Evolutionary conservation across 805 yeast genomes (phyloP).

Genomic region (Brettanomyces sp.): DNA sequence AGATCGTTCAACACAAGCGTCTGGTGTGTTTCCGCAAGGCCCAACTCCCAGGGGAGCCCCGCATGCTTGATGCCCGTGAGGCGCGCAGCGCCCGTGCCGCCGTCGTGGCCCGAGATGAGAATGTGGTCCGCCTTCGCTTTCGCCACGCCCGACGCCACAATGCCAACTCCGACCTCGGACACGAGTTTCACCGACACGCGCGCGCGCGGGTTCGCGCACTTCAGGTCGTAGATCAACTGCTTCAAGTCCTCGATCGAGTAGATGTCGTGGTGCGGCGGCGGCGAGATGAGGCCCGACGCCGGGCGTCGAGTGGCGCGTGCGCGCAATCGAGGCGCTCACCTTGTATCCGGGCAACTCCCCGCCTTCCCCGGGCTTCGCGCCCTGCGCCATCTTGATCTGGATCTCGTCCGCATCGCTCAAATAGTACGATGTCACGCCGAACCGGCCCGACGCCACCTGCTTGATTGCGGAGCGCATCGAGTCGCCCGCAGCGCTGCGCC

Average conservation of each 20-base stretch:
- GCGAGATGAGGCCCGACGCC: slow-evolving; percentile 92
- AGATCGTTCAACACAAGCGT: slow-evolving; percentile 91
- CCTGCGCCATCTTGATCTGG: slow-evolving; percentile 98
- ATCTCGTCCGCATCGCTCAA: slow-evolving; percentile 94
- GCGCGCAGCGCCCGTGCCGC: slow-evolving; percentile 99
- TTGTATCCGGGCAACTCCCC: slow-evolving; percentile 96
- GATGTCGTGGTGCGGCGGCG: slow-evolving; percentile 98
- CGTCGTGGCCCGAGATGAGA: slow-evolving; percentile 94
- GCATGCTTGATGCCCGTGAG: slow-evolving; percentile 97
- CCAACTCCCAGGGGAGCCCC: slow-evolving; percentile 98
- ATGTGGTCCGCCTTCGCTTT: slow-evolving; percentile 98
- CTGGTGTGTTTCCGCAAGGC: slow-evolving; percentile 96
- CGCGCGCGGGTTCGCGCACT: slow-evolving; percentile 95
- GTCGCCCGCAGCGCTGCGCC: slow-evolving; percentile 77
- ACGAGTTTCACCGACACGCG: slow-evolving; percentile 94
- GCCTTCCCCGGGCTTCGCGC: slow-evolving; percentile 99
- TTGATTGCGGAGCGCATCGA: slow-evolving; percentile 98
- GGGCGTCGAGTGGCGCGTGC: slow-evolving; percentile 92
- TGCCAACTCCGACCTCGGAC: slow-evolving; percentile 98
- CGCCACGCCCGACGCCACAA: slow-evolving; percentile 98
- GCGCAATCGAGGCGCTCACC: slow-evolving; percentile 80
- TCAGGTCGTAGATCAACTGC: slow-evolving; percentile 91
- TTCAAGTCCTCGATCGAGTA: slow-evolving; percentile 96
- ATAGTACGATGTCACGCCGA: slow-evolving; percentile 94
- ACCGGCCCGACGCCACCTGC: slow-evolving; percentile 96